Evolutionary conservation across 805 yeast species (phyloP).

Genomic region (Candida wancherniae): DNA sequence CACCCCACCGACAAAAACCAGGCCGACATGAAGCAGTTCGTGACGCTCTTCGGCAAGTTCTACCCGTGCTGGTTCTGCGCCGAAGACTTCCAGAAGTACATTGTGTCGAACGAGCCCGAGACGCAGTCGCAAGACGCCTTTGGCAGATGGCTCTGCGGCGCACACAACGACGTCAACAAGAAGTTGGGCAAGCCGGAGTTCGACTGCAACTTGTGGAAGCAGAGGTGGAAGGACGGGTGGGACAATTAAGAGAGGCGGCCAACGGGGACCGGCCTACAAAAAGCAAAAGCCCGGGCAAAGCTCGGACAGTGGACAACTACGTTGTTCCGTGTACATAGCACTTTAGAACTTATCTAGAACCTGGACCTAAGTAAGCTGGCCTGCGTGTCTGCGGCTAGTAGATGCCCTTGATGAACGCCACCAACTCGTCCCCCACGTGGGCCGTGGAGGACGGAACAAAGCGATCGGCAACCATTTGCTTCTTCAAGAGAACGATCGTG

Average conservation of each 20-base stretch:
- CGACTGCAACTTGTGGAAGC: constrained; percentile 85
- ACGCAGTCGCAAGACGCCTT: constrained; percentile 69
- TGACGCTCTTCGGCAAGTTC: constrained; percentile 65
- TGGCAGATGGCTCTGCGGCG: constrained; percentile 89
- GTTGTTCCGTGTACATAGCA: no score
- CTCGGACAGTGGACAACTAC: no score
- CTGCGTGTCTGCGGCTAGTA: no score
- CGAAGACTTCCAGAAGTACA: constrained; percentile 66
- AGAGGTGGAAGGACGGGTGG: constrained; percentile 97
- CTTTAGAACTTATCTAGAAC: no score
- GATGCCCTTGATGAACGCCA: constrained; percentile 26
- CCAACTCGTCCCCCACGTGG: constrained; percentile 26
- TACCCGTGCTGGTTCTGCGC: constrained; percentile 97
- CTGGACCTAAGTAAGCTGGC: no score
- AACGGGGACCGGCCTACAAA: no score
- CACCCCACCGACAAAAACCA: constrained; percentile 59
- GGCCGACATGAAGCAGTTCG: constrained; percentile 63
- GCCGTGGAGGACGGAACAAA: constrained; percentile 20
- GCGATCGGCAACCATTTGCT: constrained; percentile 50
- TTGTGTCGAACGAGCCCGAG: constrained; percentile 49
- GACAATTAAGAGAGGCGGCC: constrained; percentile 36
- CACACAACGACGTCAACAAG: constrained; percentile 88
- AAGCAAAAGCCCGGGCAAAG: no score
- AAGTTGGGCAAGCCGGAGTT: constrained; percentile 83
- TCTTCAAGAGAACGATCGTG: constrained; percentile 58